Percentiles rank a stretch among this genome's conserved stretches.
These are phyloP conservation scores for Apium graveolens DNA, from an alignment of 129 eudicot species.

Conservation along the genomic window DNA sequence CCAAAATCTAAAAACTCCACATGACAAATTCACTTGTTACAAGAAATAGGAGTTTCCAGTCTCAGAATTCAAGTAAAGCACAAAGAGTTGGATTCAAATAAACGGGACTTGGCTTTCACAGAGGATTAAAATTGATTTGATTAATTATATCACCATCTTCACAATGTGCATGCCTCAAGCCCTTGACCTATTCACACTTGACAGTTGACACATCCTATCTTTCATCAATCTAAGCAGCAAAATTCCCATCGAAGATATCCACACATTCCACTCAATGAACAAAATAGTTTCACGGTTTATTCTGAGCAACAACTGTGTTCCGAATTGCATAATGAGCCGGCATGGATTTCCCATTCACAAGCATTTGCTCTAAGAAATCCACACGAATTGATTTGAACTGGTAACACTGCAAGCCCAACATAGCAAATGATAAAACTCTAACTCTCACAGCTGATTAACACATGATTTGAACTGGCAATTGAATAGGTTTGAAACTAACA, in stretches of 20 bases:
- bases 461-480: not conserved
- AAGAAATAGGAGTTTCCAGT: not conserved
- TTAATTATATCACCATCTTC: not conserved
- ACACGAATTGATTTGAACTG: constrained; percentile 78
- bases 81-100: not conserved
- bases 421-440: not conserved
- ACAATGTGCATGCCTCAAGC: not conserved
- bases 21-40: not conserved
- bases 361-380: constrained; percentile 77
- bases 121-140: not conserved
- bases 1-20: not conserved
- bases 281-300: constrained; percentile 42
- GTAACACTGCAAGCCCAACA: constrained; percentile 42
- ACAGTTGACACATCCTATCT: not conserved
- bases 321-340: constrained; percentile 43
- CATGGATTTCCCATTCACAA: constrained; percentile 69
- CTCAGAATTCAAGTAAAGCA: not conserved
- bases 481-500: not conserved
- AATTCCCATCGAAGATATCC: not conserved
- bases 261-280: constrained; percentile 2
- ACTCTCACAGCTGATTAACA: not conserved
- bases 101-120: not conserved
- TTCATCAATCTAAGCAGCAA: constrained; percentile 6
- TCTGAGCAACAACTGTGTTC: constrained; percentile 66
- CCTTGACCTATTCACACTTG: not conserved